Percentiles rank a stretch among this genome's conserved stretches.
phyloP scores from a whole-genome alignment of 2,329 filamentous ascomycete species.

The Pezizomycotina sp. region DNA sequence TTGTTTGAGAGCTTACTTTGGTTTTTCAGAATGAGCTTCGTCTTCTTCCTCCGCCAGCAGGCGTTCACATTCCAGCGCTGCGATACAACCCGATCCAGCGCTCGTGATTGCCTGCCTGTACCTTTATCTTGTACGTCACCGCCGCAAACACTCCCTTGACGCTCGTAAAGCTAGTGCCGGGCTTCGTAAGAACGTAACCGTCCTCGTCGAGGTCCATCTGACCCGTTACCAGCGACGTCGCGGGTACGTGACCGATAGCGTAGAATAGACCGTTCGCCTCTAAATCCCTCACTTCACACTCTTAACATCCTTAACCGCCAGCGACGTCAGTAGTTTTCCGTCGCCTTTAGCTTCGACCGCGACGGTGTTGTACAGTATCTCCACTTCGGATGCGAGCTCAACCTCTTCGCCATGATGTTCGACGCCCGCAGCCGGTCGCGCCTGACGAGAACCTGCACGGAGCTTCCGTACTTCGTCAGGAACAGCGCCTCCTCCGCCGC shows the following conservation, averaged over 20 bases:
- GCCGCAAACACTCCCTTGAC: conserved; percentile 87
- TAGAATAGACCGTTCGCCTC: conserved; percentile 92
- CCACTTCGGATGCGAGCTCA: conserved; percentile 76
- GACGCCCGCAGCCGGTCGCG: conserved; percentile 72
- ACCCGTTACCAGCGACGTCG: conserved; percentile 74
- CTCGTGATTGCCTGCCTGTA: conserved; percentile 97
- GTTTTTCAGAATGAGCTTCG: too few relatives aligned
- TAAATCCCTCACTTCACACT: conserved; percentile 64
- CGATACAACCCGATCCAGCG: conserved; percentile 87
- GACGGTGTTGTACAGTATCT: conserved; percentile 68
- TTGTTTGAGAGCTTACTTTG: too few relatives aligned
- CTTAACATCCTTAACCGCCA: conserved; percentile 64
- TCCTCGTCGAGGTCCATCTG: conserved; percentile 79
- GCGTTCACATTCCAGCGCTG: conserved; percentile 89
- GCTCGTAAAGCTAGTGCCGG: conserved; percentile 76
- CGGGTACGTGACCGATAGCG: conserved; percentile 90
- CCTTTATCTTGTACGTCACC: conserved; percentile 97
- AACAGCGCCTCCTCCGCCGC: conserved; percentile 96
- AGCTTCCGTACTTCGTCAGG: conserved; percentile 90
- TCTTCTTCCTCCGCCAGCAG: conserved; percentile 51
- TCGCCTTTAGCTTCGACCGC: conserved; percentile 75
- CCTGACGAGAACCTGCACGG: conserved; percentile 85
- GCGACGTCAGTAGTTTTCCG: conserved; percentile 69
- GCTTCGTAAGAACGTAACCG: conserved; percentile 76
- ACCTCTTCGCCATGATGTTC: conserved; percentile 77